Evolutionary conservation across 768 basidiomycete genomes (phyloP).

Genomic region (Pholiota molesta): DNA sequence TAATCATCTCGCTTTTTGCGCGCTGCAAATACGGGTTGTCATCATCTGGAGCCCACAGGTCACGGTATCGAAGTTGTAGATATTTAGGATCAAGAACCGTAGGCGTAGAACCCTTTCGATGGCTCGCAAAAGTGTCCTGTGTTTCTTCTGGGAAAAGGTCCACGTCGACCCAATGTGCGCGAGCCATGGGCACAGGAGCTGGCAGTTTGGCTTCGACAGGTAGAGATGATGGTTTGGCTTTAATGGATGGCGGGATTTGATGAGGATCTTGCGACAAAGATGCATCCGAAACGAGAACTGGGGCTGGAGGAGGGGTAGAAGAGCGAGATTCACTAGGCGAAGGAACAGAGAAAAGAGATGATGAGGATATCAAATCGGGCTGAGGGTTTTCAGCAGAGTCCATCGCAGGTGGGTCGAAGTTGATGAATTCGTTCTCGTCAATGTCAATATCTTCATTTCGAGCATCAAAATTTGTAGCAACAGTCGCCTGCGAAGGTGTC

Average conservation of each 20-base stretch:
- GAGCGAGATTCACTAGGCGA: neutral
- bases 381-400: too few species aligned
- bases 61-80: slow-evolving; percentile 1
- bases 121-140: neutral
- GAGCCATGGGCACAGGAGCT: neutral
- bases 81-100: neutral
- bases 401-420: neutral
- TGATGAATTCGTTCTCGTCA: neutral
- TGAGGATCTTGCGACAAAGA: neutral
- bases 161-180: neutral
- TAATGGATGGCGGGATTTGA: neutral
- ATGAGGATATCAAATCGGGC: neutral
- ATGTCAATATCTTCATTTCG: neutral
- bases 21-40: neutral
- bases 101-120: neutral
- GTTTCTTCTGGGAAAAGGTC: neutral
- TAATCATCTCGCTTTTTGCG: neutral
- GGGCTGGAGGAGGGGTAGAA: neutral
- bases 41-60: neutral
- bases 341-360: neutral
- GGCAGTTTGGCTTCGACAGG: neutral
- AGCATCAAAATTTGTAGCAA: neutral
- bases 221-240: neutral
- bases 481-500: too few species aligned
- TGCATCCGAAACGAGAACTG: neutral